Percentiles rank a stretch among this genome's conserved stretches.
phyloP scores from a whole-genome alignment of 331 rosid species.

The Dryas integrifolia region DNA sequence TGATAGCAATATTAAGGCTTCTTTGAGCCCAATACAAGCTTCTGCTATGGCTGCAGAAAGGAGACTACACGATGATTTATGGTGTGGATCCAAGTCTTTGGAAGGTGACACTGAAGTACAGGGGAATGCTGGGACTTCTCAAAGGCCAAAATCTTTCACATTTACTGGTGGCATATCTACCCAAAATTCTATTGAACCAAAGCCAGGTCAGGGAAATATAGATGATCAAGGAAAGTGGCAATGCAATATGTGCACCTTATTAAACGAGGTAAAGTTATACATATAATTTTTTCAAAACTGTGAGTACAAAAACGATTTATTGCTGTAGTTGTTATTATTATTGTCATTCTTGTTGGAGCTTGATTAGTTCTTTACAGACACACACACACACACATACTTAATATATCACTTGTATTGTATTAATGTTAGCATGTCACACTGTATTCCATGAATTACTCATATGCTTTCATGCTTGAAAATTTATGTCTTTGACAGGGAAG shows the following conservation, averaged over 20 bases:
- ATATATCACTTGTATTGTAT: neutral
- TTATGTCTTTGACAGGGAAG: too few relatives aligned
- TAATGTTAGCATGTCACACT: neutral
- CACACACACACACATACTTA: neutral
- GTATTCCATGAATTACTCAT: too few relatives aligned
- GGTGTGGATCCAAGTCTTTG: conserved; percentile 58
- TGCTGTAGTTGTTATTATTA: neutral
- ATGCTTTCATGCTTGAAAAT: too few relatives aligned
- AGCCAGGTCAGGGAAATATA: conserved; percentile 16
- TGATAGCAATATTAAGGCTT: conserved; percentile 42
- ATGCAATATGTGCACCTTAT: conserved; percentile 48
- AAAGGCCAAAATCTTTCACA: conserved; percentile 18
- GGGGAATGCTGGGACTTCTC: conserved; percentile 31
- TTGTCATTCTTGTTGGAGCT: neutral
- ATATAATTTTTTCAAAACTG: neutral
- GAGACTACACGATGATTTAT: conserved; percentile 55
- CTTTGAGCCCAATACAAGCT: conserved; percentile 61
- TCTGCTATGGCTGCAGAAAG: conserved; percentile 66
- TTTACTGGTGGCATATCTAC: conserved; percentile 22
- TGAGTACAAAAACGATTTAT: neutral
- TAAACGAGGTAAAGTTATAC: conserved; percentile 39
- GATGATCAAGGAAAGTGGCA: conserved; percentile 42
- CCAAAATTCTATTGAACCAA: conserved; percentile 20
- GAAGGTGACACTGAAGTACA: conserved; percentile 26
- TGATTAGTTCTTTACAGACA: neutral